Base-by-base conservation (phyloP, 208 protist genomes). In the Leishmania mexicana region DNA sequence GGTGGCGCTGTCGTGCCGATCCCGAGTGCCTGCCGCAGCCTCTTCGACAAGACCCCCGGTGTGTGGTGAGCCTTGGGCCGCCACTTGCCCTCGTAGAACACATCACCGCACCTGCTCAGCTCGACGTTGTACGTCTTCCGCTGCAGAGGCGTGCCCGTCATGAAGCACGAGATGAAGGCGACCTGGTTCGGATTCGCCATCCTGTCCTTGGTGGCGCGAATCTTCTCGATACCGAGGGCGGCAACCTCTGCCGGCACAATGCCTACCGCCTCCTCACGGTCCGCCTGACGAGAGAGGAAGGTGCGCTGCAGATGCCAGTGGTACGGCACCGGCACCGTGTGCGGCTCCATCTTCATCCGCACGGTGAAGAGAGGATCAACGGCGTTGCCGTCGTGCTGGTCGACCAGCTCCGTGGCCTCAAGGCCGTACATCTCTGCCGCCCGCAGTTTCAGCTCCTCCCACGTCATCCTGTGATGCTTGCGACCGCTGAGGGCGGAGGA, bases 301-400 rank as follows among this genome's bases (percentile, higher is more conserved):
- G 99, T 98, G 42, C 99, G 94, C 87, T 99, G 99, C 80, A 99
- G 90, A 70, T 84, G 88, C 99, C 99, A 99, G 92, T 99, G 99
- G 45, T 87, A 99, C 78, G 51, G 99, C 75, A 99, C 99, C 11
- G 98, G 96, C 28, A 99, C 97, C 42, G 83, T 95, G 68, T 89
- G 88, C 35, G 84, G 85, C 58, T 95, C 90, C 68, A 97, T 84
- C 88, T 99, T 99, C 64, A 99, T 85, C 11, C 91, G 78, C 19
- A 99, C 95, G 1, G 99, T 98, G 62, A 99, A 95, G 72, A 92
- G 78, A 10, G 99, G 99, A 87, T 99, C 99, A 24, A 89, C 78
- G 17, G 98, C 89, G 80, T 98, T 99, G 54, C 98, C 96, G 85
- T 99, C 99, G 85, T 99, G 98, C 79, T 98, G 82, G 65, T 98